Base-by-base conservation (phyloP, 2,329 filamentous ascomycete species). In the Pseudopyricularia cyperi region DNA sequence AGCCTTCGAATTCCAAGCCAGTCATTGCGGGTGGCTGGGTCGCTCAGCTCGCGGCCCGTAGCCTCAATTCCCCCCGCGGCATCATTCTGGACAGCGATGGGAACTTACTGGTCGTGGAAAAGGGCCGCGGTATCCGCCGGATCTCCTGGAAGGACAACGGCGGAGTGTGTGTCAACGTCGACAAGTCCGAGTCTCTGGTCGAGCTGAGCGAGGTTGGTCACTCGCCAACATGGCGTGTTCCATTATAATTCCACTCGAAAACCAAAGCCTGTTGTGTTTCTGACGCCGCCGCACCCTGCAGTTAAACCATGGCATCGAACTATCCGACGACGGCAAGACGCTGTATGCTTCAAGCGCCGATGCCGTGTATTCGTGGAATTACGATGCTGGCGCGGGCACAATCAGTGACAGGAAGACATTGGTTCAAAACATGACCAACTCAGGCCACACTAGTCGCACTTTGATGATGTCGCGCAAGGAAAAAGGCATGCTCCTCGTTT, bases 401-500 rank as follows among this genome's bases (percentile, higher is more conserved):
- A 71, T 79, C 44, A 32, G 44, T 46, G 57, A 61, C 51, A 73
- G 71, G 49, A 69, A 69, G 54, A 77, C 73, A 3, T 54, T 89
- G 4, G 69, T 89, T 47, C 69, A 68, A 35, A 79, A 79, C 57
- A 87, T 88, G 82, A 71, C 59, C 57, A 75, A 74, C 54, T 64
- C 69, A 5, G 83, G 80, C 48, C 83, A 88, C 58, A 76, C 71
- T 6, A 83, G 83, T 0, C 75, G 85, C 34, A 88, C 85, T 0
- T 68, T 89, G 1, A 71, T 87, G 37, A 66, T 85, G 14, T 80
- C 83, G 0, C 62, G 68, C 15, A 71, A 72, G 32, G 74, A 19
- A 68, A 30, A 28, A 19, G 52, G 35, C 7, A 47, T 26, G 55
- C 69, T 89, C 4, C 64, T 89, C 46, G 74, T 89, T 39, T 84